Base-by-base conservation (phyloP, 306 rosid genomes). In the Prunus kanzakura region DNA sequence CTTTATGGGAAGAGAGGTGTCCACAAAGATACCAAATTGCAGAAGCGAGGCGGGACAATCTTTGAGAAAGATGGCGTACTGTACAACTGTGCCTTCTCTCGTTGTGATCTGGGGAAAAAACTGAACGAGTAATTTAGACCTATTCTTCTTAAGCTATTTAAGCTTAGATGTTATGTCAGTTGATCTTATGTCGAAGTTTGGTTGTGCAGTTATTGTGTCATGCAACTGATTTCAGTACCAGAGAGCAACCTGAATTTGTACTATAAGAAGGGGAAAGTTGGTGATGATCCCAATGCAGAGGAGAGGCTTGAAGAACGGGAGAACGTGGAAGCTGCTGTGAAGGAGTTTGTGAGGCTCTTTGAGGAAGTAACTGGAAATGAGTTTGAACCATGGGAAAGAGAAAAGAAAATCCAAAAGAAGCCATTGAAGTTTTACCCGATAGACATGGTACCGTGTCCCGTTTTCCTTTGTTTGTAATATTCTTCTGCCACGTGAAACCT, bases 1-100 rank as follows among this genome's bases (percentile, higher is more conserved):
- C 84, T 94, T 66, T 94, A 84, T 69, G 98, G 96, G 51, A 94
- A 90, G 83, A 89, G 93, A 74, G 91, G 92, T 54, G 88, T 92
- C 27, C 84, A 91, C 76, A 91, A 85, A 81, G 96, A 91, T 32
- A 73, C 91, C 3, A 91, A 80, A 82, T 81, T 93, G 84, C 91
- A 85, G 72, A 90, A 87, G 32, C 87, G 82, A 85, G 93, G 87
- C 19, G 92, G 96, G 78, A 61, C 86, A 72, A 88, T 95, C 77
- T 78, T 89, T 25, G 89, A 91, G 73, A 89, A 73, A 57, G 93
- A 89, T 63, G 89, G 91, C n/a, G 83, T 90, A 66, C 25, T 92
- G 68, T 92, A 90, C 81, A 92, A 88, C 82, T 90, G 98, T 72
- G 96, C 96, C 80, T 89, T 91, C 78, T 89, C 91, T 7, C 69